Base-by-base conservation (phyloP, 768 basidiomycete species). In the Krasilnikovozyma curviuscula region DNA sequence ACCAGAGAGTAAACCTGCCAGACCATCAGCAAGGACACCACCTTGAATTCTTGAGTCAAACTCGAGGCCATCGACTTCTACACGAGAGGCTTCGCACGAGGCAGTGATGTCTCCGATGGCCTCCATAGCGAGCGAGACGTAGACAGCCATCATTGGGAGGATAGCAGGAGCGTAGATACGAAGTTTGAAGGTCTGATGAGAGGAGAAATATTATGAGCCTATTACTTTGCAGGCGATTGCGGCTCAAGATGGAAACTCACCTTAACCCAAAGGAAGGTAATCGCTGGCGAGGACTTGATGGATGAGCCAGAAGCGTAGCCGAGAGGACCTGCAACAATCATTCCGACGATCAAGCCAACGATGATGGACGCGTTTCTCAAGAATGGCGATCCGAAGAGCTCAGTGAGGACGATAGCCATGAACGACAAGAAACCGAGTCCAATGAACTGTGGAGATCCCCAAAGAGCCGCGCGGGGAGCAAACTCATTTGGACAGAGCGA, bases 361-460 rank as follows among this genome's bases (percentile, higher is more conserved):
- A 84, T 79, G 47, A 63, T 57, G 3, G 56, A 57, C 1, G 59
- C 58, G 56, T 83, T 84, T 65, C 80, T 79, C 59, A 88, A 63
- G 68, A 88, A 86, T 0, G 83, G 84, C 3, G 77, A 78, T 7
- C 83, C 84, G 54, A 84, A 82, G 18, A 85, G 63, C 60, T 88
- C 83, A 25, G 35, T 39, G 1, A 78, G n/a, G 30, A 45, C 42
- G 37, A 49, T 46, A 9, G 73, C 69, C 40, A 76, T 57, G 64
- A 85, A 86, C 0, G 78, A 78, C 25, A 86, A 69, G 70, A 89
- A 86, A 0, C 84, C 84, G 23, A 89, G 73, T 3, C 84, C 83
- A 40, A 85, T 79, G 65, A 82, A 83, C 58, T 83, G 72, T 0
- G 83, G 77, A 0, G 78, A 78, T 8, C 81, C 83, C 80, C 81